Evolutionary conservation across 2,329 filamentous ascomycete species (phyloP), one percentile per base, ranked within the genome.

Genomic region (Colletotrichum sp.): DNA sequence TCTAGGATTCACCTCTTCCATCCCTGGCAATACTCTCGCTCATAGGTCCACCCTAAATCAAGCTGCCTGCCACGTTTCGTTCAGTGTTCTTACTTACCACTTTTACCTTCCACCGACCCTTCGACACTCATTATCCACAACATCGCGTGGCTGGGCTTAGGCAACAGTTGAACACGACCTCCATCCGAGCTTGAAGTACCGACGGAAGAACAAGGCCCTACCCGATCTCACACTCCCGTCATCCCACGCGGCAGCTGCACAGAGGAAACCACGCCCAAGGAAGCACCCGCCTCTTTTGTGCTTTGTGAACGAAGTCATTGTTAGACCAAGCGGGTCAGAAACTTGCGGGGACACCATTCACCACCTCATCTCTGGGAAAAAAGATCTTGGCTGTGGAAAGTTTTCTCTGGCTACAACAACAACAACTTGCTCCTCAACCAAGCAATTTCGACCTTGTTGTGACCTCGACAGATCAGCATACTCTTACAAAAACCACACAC

Each of bases 11-110:
- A 34, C 24, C 28, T 65, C 18, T 52, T 32, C 39, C 55, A 72
- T 52, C 68, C 72, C 39, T 76, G 70, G 34, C 64, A 52, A 30
- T 49, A 68, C 71, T 57, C 44, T 73, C 70, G 32, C 34, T 68
- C 52, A 59, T 21, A 76, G 34, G 52, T 30, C 24, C n/a, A 34
- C 44, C 34, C 13, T 71, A 16, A 26, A 44, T 55, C 28, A 26
- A 60, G 8, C 34, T n/a, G 32, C 68, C 52, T 60, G 73, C 34
- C 59, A 59, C 57, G 26, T 64, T 68, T 62, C 18, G 15, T 68
- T 73, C 64, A 26, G 32, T 63, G 67, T 70, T 63, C 36, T 30
- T 49, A 67, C 49, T 65, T 36, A 36, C 24, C n/a, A n/a, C 21
- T 12, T 24, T 55, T 39, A 44, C 21, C 57, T 64, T 44, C 66